Evolutionary conservation across 2,329 filamentous ascomycete species (phyloP), one percentile per base, ranked within the genome.

Genomic region (Cladophialophora chaetospira): DNA sequence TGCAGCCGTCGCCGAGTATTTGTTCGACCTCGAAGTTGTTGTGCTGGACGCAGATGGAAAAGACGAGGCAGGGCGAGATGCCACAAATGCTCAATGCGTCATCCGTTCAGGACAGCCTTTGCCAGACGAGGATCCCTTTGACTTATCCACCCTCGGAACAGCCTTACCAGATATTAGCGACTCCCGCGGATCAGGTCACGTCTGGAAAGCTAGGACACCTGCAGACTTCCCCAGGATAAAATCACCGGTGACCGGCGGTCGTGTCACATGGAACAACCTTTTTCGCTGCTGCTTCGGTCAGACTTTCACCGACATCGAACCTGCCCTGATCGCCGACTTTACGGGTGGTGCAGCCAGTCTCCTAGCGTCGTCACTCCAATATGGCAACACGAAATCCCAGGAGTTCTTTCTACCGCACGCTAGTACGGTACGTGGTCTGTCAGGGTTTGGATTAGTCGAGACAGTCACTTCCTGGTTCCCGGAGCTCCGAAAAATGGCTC

Each of bases 261-360:
- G 44, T 3, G 53, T 55, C 2, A 17, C 43, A 8, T 55, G 53
- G 53, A 45, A 55, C 25, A 55, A 49, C 21, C 9, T 55, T 11
- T 55, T 55, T 26, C 53, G 53, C 8, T 55, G 44, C 46, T 49
- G 31, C 26, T 55, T 55, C 26, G 53, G 53, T 23, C 31, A 29
- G 29, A 28, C 53, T 5, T 55, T 55, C 26, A 55, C 36, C 5
- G 53, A 55, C 25, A 55, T 55, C 19, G 53, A 55, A 3, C 19
- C 29, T 10, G 23, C 15, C 8, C 33, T 55, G 31, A 11, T 55
- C 17, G 53, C 53, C 26, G 45, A 33, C 11, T 47, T 47, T 25
- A 26, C 38, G 4, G 46, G 53, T 5, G 23, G 44, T 11, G 36
- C 33, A 5, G 53, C 53, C 21, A 47, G 53, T 19, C 33, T 55